Percentiles rank a stretch among this genome's conserved stretches.
Evolutionary conservation across 768 basidiomycete species (phyloP).

Genomic region (Auriscalpium vulgare): DNA sequence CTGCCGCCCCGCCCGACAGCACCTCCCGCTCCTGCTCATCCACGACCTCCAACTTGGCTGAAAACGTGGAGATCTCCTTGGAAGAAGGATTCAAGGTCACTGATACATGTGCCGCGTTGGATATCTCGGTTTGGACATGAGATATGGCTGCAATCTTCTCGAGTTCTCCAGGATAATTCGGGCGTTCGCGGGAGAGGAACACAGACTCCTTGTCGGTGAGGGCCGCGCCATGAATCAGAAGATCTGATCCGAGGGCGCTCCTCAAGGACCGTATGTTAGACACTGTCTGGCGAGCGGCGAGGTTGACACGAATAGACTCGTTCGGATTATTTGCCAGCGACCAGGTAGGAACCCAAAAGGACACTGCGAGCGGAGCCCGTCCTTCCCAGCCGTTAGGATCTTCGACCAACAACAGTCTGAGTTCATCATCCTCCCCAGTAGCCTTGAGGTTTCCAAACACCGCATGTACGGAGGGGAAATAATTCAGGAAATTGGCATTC

Average conservation of each 20-base stretch:
- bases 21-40: slow-evolving; percentile 1
- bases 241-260: slow-evolving; percentile 18
- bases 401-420: background rate
- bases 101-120: background rate
- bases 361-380: slow-evolving; percentile 7
- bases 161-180: background rate
- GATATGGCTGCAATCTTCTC: background rate
- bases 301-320: background rate
- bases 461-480: slow-evolving; percentile 21
- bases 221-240: slow-evolving; percentile 15
- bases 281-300: slow-evolving; percentile 22
- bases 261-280: background rate
- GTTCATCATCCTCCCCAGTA: background rate
- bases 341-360: slow-evolving; percentile 21
- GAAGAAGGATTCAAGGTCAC: background rate
- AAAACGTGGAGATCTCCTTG: background rate
- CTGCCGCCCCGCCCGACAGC: slow-evolving; percentile 7
- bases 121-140: slow-evolving; percentile 5
- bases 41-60: background rate
- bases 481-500: slow-evolving; percentile 19
- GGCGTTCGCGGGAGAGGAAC: slow-evolving; percentile 13
- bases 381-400: slow-evolving; percentile 8
- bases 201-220: slow-evolving; percentile 15
- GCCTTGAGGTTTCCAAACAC: slow-evolving; percentile 12
- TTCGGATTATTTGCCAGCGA: slow-evolving; percentile 13